Evolutionary conservation across 192 early-diverging fungal genomes (phyloP).

Genomic region (Coemansia erecta): DNA sequence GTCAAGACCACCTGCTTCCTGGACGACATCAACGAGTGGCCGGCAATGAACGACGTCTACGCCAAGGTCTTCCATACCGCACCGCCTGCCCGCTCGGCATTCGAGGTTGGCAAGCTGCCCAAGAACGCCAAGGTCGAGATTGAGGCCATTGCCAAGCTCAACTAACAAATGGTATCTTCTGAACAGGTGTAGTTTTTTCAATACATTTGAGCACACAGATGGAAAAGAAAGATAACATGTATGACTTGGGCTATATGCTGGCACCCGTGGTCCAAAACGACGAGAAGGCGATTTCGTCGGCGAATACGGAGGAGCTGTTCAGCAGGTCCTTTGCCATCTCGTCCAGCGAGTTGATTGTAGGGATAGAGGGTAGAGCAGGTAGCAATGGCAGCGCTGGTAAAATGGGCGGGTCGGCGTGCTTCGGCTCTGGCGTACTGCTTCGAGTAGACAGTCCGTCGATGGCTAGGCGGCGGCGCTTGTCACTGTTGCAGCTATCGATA

Average conservation of each 20-base stretch:
- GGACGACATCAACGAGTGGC: constrained; percentile 90
- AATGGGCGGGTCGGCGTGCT: constrained; percentile 19
- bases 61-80: constrained; percentile 65
- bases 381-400: constrained; percentile 12
- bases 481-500: not conserved
- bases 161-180: constrained; percentile 9
- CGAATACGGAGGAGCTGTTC: constrained; percentile 14
- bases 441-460: constrained; percentile 5
- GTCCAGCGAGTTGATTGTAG: constrained; percentile 21
- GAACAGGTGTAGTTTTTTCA: not conserved
- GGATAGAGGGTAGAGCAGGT: not conserved
- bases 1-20: constrained; percentile 97
- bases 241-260: not conserved
- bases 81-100: constrained; percentile 71
- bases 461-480: too few relatives aligned
- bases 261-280: constrained; percentile 19
- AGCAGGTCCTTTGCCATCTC: constrained; percentile 41
- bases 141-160: constrained; percentile 80
- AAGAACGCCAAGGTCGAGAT: constrained; percentile 91
- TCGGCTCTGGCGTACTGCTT: constrained; percentile 8
- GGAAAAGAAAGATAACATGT: constrained; percentile 4
- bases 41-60: constrained; percentile 87
- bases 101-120: constrained; percentile 91
- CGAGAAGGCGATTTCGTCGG: constrained; percentile 23
- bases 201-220: constrained; percentile 2